phyloP scores from a whole-genome alignment of 306 rosid genomes.

The Medicago ruthenica region DNA sequence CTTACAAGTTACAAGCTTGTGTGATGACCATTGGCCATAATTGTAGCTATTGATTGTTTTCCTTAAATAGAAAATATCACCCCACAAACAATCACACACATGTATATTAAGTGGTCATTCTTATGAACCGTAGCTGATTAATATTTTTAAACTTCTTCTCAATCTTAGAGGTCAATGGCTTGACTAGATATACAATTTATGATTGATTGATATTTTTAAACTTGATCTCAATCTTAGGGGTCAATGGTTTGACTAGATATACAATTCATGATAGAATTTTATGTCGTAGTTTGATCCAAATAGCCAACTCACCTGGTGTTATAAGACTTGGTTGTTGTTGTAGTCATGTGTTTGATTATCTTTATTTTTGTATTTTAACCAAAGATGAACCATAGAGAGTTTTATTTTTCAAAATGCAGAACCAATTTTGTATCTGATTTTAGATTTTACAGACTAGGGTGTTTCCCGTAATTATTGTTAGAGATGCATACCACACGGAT shows the following conservation, averaged over 20 bases:
- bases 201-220: conserved; percentile 12
- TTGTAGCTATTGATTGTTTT: conserved; percentile 8
- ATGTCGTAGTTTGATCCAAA: not conserved
- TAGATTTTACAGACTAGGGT: conserved; percentile 3
- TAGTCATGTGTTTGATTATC: conserved; percentile 8
- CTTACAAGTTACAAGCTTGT: conserved; percentile 26
- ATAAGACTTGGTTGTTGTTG: not conserved
- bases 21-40: conserved; percentile 16
- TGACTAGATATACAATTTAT: not conserved
- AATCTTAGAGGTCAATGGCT: not conserved
- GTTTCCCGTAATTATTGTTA: conserved; percentile 12
- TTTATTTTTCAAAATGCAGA: conserved; percentile 25
- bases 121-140: conserved; percentile 6
- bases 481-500: conserved; percentile 30
- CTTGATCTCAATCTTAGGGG: not conserved
- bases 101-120: conserved; percentile 24
- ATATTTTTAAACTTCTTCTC: not conserved
- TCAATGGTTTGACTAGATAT: not conserved
- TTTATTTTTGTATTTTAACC: not conserved
- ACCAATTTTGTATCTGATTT: conserved; percentile 31
- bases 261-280: not conserved
- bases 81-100: conserved; percentile 13
- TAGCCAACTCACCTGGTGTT: not conserved
- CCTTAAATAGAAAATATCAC: not conserved
- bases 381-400: conserved; percentile 12